Percentiles rank a stretch among this genome's conserved stretches.
Conservation (phyloP, 805 yeast genomes). For the Teunomyces pallodes region DNA sequence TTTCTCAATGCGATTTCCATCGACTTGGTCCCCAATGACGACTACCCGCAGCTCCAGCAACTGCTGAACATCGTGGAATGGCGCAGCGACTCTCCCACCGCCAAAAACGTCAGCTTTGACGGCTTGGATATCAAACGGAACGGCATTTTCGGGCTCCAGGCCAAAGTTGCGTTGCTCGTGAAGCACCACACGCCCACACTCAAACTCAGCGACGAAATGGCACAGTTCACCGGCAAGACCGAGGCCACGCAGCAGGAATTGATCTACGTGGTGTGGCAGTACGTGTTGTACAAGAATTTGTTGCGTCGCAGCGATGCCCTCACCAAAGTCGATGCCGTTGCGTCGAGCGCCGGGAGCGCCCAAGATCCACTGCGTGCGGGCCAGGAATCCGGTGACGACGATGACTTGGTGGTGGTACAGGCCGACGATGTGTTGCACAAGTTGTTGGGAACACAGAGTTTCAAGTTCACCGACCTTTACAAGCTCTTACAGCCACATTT, state of each 20-base stretch:
- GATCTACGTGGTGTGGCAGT: conserved; percentile 77
- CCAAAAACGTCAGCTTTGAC: conserved; percentile 55
- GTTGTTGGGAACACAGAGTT: conserved; percentile 48
- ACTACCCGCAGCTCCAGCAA: conserved; percentile 33
- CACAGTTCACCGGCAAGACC: conserved; percentile 67
- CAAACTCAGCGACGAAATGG: conserved; percentile 60
- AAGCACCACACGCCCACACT: conserved; percentile 67
- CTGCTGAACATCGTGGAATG: conserved; percentile 68
- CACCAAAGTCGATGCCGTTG: conserved; percentile 38
- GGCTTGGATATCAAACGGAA: conserved; percentile 83
- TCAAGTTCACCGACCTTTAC: conserved; percentile 70
- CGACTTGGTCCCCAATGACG: conserved; percentile 54
- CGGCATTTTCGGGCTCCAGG: conserved; percentile 57
- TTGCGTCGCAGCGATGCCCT: conserved; percentile 28
- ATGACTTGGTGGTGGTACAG: conserved; percentile 33
- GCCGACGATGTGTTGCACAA: conserved; percentile 46
- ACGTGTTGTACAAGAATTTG: conserved; percentile 65
- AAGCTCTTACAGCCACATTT: conserved; percentile 67
- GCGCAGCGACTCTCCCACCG: conserved; percentile 62
- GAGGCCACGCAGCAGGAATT: conserved; percentile 87
- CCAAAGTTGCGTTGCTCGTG: conserved; percentile 59
- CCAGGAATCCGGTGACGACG: conserved; percentile 23
- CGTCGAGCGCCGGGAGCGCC: conserved; percentile 11
- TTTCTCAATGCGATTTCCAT: conserved; percentile 82
- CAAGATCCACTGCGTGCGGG: conserved; percentile 9